A percentile compares a stretch with the other conserved stretches of the same genome.
phyloP scores from a whole-genome alignment of 805 yeast species.

The Naumovozyma castellii region DNA sequence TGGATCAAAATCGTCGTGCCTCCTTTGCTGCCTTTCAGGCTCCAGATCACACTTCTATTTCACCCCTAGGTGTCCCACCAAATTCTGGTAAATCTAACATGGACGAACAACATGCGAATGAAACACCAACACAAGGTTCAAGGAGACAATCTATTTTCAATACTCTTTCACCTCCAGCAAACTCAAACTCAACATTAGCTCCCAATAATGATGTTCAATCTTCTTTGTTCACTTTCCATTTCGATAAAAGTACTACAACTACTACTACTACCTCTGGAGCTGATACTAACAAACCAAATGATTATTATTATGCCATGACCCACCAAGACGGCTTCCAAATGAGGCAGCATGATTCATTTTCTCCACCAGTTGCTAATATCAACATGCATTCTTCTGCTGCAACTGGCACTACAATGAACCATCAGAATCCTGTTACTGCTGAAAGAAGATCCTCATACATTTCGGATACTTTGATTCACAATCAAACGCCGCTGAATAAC shows the following conservation, averaged over 20 bases:
- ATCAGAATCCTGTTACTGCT: constrained; percentile 15
- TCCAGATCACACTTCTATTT: too few species aligned
- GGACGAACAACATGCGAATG: not conserved
- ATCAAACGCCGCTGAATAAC: constrained; percentile 6
- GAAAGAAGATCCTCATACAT: constrained; percentile 69
- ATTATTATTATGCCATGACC: not conserved
- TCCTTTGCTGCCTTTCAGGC: constrained; percentile 1
- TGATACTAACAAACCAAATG: not conserved
- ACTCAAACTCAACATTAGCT: not conserved
- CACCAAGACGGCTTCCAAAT: not conserved
- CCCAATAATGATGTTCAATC: not conserved
- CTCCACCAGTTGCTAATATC: too few species aligned
- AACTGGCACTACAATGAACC: too few species aligned
- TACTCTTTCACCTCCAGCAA: not conserved
- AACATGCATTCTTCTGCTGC: too few species aligned
- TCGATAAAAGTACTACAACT: too few species aligned
- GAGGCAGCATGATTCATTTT: not conserved
- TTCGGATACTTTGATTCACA: constrained; percentile 48
- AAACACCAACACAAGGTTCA: too few species aligned
- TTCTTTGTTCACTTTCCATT: not conserved
- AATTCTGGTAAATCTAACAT: not conserved
- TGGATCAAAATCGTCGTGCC: not conserved
- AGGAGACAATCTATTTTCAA: constrained; percentile 13
- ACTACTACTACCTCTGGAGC: too few species aligned
- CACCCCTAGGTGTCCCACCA: not conserved